A percentile compares a stretch with the other conserved stretches of the same genome.
These are phyloP conservation scores for Eimeria falciformis DNA, from an alignment of 169 alveolate species.

Conservation along the genomic window DNA sequence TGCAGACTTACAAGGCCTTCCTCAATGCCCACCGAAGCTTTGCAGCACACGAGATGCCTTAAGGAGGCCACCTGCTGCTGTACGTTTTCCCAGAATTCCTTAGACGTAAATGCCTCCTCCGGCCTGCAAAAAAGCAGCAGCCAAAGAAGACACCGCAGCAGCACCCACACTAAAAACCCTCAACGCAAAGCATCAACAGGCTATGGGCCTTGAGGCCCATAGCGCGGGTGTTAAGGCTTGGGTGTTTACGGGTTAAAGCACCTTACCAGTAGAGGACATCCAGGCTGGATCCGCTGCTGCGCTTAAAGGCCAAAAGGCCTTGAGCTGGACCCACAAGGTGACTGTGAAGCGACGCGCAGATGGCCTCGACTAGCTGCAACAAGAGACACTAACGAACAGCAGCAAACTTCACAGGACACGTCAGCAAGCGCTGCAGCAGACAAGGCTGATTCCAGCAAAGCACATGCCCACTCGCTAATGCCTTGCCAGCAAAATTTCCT, in stretches of 20 bases:
- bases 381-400: neutral
- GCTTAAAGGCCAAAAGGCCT: neutral
- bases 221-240: no score
- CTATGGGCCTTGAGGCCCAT: no score
- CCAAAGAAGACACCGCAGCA: neutral
- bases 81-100: neutral
- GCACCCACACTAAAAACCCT: neutral
- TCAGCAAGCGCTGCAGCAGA: neutral
- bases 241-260: no score
- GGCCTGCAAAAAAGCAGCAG: constrained; percentile 20
- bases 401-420: neutral
- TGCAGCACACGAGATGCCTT: neutral
- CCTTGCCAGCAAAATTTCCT: no score
- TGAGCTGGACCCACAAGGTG: neutral
- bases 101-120: neutral
- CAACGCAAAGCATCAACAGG: no score
- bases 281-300: neutral
- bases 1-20: neutral
- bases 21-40: neutral
- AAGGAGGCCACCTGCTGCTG: neutral
- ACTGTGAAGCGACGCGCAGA: neutral
- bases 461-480: no score
- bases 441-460: no score
- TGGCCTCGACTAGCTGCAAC: neutral
- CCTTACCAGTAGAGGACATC: neutral